phyloP scores from a whole-genome alignment of 177 flowering plant genomes.

The Vitis hybrid region DNA sequence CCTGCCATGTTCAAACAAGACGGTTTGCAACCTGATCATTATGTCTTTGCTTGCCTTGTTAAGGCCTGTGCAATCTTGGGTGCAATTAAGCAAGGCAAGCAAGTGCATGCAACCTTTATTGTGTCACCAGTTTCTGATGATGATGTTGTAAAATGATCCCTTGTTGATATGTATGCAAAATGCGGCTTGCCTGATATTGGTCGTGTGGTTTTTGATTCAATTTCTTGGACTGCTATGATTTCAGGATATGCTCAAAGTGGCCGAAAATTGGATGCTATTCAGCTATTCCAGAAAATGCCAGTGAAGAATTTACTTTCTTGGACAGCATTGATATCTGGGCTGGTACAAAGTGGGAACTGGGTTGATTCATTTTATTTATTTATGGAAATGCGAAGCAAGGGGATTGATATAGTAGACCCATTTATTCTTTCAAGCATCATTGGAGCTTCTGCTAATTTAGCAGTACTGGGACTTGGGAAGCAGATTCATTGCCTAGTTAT shows the following conservation, averaged over 20 bases:
- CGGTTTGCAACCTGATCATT: constrained; percentile 47
- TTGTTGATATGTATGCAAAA: constrained; percentile 55
- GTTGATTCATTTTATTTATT: too few species aligned
- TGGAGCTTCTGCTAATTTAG: too few species aligned
- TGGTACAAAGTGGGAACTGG: too few species aligned
- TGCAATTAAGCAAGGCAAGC: too few species aligned
- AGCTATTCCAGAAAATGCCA: constrained; percentile 37
- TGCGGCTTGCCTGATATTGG: constrained; percentile 34
- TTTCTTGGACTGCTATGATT: constrained; percentile 32
- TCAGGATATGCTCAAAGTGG: constrained; percentile 37
- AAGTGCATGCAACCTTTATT: too few species aligned
- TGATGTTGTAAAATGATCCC: constrained; percentile 49
- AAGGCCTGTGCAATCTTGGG: constrained; percentile 42
- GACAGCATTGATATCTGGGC: too few species aligned
- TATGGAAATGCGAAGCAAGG: too few species aligned
- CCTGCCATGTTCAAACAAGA: constrained; percentile 9
- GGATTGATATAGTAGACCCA: too few species aligned
- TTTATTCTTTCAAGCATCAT: too few species aligned
- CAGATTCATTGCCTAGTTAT: too few species aligned
- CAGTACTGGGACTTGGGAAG: too few species aligned
- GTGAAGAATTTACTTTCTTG: constrained; percentile 25
- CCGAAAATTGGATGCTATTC: constrained; percentile 39
- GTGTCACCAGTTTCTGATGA: constrained; percentile 15
- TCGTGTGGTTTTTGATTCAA: constrained; percentile 13
- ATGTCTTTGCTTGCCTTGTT: constrained; percentile 45